Base-by-base conservation (phyloP, 2,329 filamentous ascomycete genomes). In the Gnomoniopsis smithogilvyi region DNA sequence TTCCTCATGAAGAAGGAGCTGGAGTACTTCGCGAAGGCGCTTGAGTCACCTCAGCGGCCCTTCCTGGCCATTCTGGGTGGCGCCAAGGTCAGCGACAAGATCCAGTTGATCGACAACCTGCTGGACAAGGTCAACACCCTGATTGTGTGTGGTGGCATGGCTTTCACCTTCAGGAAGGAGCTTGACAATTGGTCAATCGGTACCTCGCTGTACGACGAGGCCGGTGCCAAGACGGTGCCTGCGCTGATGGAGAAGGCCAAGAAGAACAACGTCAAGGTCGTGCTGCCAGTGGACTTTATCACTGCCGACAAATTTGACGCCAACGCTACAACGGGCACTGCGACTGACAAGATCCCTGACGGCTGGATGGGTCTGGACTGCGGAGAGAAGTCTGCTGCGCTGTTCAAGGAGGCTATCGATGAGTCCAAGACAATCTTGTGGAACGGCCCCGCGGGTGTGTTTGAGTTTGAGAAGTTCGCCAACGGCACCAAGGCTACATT, bases 1-100 rank as follows among this genome's bases (percentile, higher is more conserved):
- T 99, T 97, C 88, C 87, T 99, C 71, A 92, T 99, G 84, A 99
- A 99, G 90, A 99, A 98, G 84, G 95, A 99, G 80, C 90, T 99
- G 64, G 95, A 99, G 74, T 99, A 99, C 88, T 99, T 99, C 74
- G 95, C 95, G 65, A 86, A 97, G 82, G 95, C 92, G 43, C 90
- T 99, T 63, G 95, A 99, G 82, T 87, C 84, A 69, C 95, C 95
- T 63, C 84, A 96, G 80, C 88, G 94, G 59, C 95, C 95, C 63
- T 99, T 99, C 90, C 88, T 99, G 56, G 96, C 95, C 74, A 99
- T 99, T 73, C 90, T 99, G 56, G 95, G 95, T 69, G 95, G 95
- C 68, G 92, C 95, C 75, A 99, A 99, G 86, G 92, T 99, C 67
- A 96, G 92, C 48, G 95, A 99, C 85, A 99, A 99, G 89, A 99